Base-by-base conservation (phyloP, 148 eudicot species). In the Gaultheria prostrata region DNA sequence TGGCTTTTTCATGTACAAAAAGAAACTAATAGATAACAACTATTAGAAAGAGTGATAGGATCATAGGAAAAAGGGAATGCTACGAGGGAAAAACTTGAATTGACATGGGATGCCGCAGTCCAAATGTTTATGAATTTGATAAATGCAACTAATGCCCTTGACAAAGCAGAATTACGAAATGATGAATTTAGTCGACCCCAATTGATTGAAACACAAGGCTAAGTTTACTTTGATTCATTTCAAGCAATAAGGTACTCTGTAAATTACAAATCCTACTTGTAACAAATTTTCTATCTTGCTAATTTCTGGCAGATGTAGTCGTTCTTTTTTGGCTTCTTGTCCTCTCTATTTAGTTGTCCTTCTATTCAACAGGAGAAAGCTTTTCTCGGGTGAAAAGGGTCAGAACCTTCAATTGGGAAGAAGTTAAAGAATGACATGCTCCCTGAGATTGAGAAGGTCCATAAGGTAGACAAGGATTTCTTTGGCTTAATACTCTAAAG, bases 371-470 rank as follows among this genome's bases (percentile, higher is more conserved):
- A 95, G 98, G 98, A 97, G 85, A 97, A 97, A 97, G 90, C 96
- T 97, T 33, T 90, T 92, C 81, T 82, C 91, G 20, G 95, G 98
- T 89, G 88, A 82, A 90, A 97, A 90, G 92, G 98, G 89, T 95
- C 92, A 18, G 99, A 97, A 88, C 92, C 84, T 83, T 92, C 96
- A 50, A 84, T 97, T 85, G 99, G 98, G 79, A 97, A 97, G 93
- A 97, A 93, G 83, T 86, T 97, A 84, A 93, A 93, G 87, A 95
- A 85, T 85, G 95, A 91, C 89, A 91, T 92, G 95, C 92, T 97
- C 85, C 92, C 98, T 74, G 98, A 97, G 88, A 91, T 97, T 82
- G 99, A 97, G 90, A 95, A 87, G 89, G 88, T 93, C 86, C 95
- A 93, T 82, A 95, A 93, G 98, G 99, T 97, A 89, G 49, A 57